Conservation (phyloP, 148 eudicot genomes). For the Fagopyrum tataricum region DNA sequence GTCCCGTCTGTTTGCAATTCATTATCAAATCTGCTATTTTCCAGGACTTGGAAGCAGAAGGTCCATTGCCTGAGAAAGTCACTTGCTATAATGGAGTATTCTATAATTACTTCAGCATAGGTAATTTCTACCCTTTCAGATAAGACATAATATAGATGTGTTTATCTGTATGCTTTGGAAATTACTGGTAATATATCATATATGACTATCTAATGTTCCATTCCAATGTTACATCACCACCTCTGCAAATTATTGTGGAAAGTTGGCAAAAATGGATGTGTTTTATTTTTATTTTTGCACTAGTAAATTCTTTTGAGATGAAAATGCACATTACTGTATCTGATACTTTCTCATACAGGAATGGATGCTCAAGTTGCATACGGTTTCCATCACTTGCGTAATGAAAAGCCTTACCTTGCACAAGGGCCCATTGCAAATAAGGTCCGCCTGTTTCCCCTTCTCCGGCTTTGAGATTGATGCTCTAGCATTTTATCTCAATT, state of each 20-base stretch:
- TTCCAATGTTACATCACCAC: background rate
- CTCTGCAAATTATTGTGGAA: background rate
- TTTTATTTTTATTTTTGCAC: background rate
- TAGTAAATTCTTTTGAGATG: background rate
- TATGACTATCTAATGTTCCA: background rate
- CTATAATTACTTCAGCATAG: slow-evolving; percentile 73
- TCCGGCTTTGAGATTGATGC: background rate
- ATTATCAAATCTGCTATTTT: slow-evolving; percentile 11
- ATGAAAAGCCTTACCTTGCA: slow-evolving; percentile 91
- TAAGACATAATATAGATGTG: background rate
- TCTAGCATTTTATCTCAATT: background rate
- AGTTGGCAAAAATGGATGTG: slow-evolving; percentile 3
- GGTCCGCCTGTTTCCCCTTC: slow-evolving; percentile 29
- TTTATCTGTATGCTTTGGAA: background rate
- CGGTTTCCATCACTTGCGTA: slow-evolving; percentile 80
- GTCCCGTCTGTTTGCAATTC: background rate
- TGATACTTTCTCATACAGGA: slow-evolving; percentile 30
- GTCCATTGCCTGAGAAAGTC: slow-evolving; percentile 42
- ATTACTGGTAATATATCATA: background rate
- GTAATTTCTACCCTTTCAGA: slow-evolving; percentile 23
- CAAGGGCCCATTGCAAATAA: slow-evolving; percentile 88
- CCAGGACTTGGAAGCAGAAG: slow-evolving; percentile 41
- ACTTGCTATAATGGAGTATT: slow-evolving; percentile 59
- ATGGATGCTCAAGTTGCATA: slow-evolving; percentile 98
- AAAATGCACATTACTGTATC: background rate